Evolutionary conservation across 140 eudicot species (phyloP), one percentile per base, ranked within the genome.

Genomic region (Artemisia princeps): DNA sequence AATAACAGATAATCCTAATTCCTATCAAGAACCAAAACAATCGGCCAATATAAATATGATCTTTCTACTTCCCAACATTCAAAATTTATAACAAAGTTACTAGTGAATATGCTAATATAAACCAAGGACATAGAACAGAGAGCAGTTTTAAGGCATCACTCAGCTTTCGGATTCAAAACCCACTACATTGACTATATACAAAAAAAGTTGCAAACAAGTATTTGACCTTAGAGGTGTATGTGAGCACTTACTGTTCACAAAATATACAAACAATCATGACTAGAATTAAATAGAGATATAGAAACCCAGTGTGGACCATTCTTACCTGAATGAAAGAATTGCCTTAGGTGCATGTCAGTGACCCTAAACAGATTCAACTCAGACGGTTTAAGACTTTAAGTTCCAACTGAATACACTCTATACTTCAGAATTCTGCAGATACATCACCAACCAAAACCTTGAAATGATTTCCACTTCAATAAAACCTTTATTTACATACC

Each of bases 251-350:
- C 10, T 2, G 2, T 37, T 37, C 44, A 37, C 10, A 37, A 37
- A 33, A 6, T 1, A 37, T 37, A 37, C 44, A 33, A 6, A 6
- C 40, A 30, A 6, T 37, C 9, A 37, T 37, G 44, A 37, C 44
- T 0, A 6, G 6, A 37, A 37, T 6, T 37, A 37, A 37, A 37
- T 37, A 37, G 44, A 37, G 44, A 6, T 37, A 37, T 37, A 37
- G 44, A 37, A 37, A 37, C 44, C 44, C 44, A 0, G 48, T 6
- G 58, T 13, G 12, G 65, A 60, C 48, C 33, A 2, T 6, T n/a
- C n/a, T 26, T 7, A 60, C 65, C 65, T 60, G 65, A 60, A 60
- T 60, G 65, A 30, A 30, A 60, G 9, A 30, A 30, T 4, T n/a
- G 49, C 22, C 23, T 60, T 60, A 33, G 8, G 65, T 59, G 45